These are phyloP conservation scores for Syzygium jambos DNA, from an alignment of 345 rosid species.

Conservation along the genomic window DNA sequence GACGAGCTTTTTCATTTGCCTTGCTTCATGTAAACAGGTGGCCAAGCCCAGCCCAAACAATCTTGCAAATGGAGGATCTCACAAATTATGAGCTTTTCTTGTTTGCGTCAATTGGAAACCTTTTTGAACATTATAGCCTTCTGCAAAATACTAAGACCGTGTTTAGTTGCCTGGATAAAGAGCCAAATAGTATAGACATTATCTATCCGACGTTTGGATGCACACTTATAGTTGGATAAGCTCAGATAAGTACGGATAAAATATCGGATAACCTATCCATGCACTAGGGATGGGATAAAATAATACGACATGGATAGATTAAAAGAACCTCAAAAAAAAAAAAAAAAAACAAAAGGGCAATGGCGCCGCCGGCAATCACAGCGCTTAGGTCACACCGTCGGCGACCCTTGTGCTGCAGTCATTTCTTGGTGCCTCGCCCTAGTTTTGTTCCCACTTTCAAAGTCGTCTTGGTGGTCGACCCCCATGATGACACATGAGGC, in stretches of 20 bases:
- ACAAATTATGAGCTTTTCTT: background rate
- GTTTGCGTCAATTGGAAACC: background rate
- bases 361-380: background rate
- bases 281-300: background rate
- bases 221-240: background rate
- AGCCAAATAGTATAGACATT: background rate
- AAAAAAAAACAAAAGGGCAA: background rate
- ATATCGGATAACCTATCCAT: background rate
- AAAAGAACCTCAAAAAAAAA: background rate
- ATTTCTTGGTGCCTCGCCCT: background rate
- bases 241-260: background rate
- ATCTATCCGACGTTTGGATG: background rate
- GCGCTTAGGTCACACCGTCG: background rate
- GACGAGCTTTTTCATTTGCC: background rate
- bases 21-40: background rate
- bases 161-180: background rate
- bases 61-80: no score
- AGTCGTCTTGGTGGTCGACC: background rate
- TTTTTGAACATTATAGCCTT: background rate
- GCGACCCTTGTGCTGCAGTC: background rate
- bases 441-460: background rate
- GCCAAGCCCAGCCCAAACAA: background rate
- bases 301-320: background rate
- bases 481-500: background rate
- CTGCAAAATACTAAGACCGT: background rate